Conservation (phyloP, 2,329 filamentous ascomycete species). For the Trichoderma aggressivum region DNA sequence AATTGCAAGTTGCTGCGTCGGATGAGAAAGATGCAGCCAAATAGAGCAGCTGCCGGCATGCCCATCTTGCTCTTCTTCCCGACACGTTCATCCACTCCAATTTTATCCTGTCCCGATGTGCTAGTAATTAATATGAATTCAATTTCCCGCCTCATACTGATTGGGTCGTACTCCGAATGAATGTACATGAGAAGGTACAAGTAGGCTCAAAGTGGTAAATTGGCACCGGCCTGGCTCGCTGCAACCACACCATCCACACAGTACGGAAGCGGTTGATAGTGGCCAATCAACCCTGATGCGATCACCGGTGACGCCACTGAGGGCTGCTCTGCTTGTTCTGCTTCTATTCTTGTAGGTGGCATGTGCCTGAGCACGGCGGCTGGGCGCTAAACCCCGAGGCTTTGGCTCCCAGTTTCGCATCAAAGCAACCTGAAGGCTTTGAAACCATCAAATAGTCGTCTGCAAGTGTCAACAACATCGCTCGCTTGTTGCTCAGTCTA, state of each 20-base stretch:
- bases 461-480: neutral
- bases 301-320: neutral
- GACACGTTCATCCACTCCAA: neutral
- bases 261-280: neutral
- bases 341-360: neutral
- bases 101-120: neutral
- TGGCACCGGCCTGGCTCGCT: neutral
- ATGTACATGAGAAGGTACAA: no score
- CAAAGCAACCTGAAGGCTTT: neutral
- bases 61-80: neutral
- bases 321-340: neutral
- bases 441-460: neutral
- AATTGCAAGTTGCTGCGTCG: neutral
- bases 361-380: neutral
- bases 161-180: neutral
- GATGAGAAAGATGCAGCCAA: neutral
- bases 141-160: neutral
- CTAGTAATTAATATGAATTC: neutral
- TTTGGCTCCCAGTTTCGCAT: neutral
- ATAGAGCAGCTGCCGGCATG: neutral
- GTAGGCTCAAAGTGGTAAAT: neutral
- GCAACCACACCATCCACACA: slow-evolving; percentile 8
- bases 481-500: neutral
- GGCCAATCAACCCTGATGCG: neutral
- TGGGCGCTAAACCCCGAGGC: neutral